Base-by-base conservation (phyloP, 1,284 basidiomycete genomes). In the Moesziomyces sp. region DNA sequence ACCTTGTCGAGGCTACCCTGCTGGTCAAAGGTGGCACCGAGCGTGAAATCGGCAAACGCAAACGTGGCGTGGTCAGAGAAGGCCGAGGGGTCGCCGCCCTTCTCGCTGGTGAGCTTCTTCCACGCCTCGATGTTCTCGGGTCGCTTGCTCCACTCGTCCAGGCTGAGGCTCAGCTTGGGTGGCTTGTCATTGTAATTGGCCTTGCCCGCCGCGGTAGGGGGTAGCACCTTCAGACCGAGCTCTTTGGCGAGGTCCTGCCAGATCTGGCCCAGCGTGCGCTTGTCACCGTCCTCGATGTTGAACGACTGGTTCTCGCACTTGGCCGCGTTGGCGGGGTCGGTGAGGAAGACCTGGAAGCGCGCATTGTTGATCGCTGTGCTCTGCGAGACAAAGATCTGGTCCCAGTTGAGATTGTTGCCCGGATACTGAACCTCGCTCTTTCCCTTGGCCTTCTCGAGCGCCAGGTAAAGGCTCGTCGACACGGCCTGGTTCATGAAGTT, bases 401-500 rank as follows among this genome's bases (percentile, higher is more conserved):
- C 69, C 69, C 69, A 72, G 58, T 66, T 72, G 23, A 66, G 55
- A n/a, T 50, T 65, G 55, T 72, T 72, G 14, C 69, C 69, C 0
- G 69, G 63, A 26, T 62, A 72, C 46, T 72, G 63, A 5, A 72
- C 59, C 14, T 66, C 58, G 8, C 47, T 72, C 16, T 66, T 66
- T 45, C 69, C 69, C 34, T 72, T 72, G 28, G 55, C 62, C 46
- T 66, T 72, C 40, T 72, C 69, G 46, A 72, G 63, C 14, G 62
- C 50, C 26, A 72, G 59, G 34, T 66, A 72, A 51, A 72, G 46
- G 40, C 52, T 56, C 24, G 69, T 72, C 18, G 69, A 72, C 8
- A 72, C 59, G 52, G 62, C 69, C 34, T 72, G 69, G 58, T 72
- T 66, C 69, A 72, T 72, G 30, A 58, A 72, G 52, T 72, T 72